Evolutionary conservation across 805 yeast species (phyloP), one percentile per base, ranked within the genome.

Genomic region (Brettanomyces nanus): DNA sequence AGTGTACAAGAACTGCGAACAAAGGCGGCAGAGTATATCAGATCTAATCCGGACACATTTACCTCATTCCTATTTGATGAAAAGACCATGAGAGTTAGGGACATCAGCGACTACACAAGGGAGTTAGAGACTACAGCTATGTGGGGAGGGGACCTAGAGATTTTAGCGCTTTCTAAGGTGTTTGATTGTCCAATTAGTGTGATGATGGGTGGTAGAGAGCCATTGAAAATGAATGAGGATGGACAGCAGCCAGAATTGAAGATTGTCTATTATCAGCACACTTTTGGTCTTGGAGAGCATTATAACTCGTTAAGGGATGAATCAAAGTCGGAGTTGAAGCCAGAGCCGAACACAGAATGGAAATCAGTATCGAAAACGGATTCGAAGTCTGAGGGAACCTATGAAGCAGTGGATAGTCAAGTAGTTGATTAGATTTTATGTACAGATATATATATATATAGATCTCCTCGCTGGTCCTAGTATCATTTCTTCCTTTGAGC

Each of bases 111-210:
- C 18, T 92, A 92, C 56, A 71, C 85, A 3, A 58, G 65, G 3
- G 80, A 78, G 44, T 68, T 90, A 41, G 82, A 73, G 42, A 65
- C 58, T n/a, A 85, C 95, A 0, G 78, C 95, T 0, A 74, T 84
- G 67, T 90, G 98, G 98, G 98, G 98, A 19, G 92, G 95, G 6
- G 97, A 92, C 50, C 66, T 86, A 65, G 98, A 90, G 63, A 77
- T 90, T 15, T 58, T 85, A 53, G 96, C 97, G 0, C 65, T 89
- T 29, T 70, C 94, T 1, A 69, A 75, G 42, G 75, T 73, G n/a
- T 83, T 69, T 49, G 68, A 79, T 42, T 77, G 84, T 47, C 84
- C 87, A 0, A 75, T 90, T n/a, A 68, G 78, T 34, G 79, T 90
- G 9, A 66, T 80, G 62, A 76, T 83, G 67, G 82, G 86, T 33